phyloP scores from a whole-genome alignment of 139 green algal genomes.

The Coelastrella sp. region DNA sequence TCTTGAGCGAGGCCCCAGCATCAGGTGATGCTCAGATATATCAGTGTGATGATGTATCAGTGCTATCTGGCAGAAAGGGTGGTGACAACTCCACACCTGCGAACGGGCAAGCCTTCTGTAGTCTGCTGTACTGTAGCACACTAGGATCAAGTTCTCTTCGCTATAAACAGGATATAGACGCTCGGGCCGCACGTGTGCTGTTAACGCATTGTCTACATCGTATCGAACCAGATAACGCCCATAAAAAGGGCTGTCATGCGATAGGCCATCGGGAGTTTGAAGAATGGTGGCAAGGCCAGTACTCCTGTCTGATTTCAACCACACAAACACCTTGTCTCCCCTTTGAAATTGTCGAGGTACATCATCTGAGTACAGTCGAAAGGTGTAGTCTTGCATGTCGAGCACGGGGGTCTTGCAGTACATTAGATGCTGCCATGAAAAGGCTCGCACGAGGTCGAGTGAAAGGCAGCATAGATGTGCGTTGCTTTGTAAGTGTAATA shows the following conservation, averaged over 20 bases:
- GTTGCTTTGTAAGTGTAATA: no score
- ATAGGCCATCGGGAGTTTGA: slow-evolving; percentile 19
- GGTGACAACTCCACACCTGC: background rate
- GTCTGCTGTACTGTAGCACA: slow-evolving; percentile 23
- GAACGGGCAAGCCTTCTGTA: slow-evolving; percentile 29
- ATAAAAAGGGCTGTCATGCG: background rate
- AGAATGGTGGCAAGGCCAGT: slow-evolving; percentile 22
- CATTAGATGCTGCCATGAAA: no score
- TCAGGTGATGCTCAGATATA: background rate
- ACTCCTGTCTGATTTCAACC: slow-evolving; percentile 29
- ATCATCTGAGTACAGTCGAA: background rate
- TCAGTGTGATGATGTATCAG: background rate
- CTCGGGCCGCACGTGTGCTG: slow-evolving; percentile 37
- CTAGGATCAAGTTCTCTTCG: slow-evolving; percentile 14
- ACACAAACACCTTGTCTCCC: slow-evolving; percentile 8
- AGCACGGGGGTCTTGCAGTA: background rate
- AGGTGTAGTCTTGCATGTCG: background rate
- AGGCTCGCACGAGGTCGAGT: no score
- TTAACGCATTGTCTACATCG: background rate
- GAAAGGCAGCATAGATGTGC: no score
- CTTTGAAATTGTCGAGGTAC: background rate
- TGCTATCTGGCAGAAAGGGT: background rate
- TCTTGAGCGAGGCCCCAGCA: background rate
- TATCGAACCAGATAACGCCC: slow-evolving; percentile 24
- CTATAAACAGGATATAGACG: slow-evolving; percentile 15